A percentile compares a stretch with the other conserved stretches of the same genome.
Conservation (phyloP, 192 early-diverging fungal genomes). For the Phycomyces nitens region DNA sequence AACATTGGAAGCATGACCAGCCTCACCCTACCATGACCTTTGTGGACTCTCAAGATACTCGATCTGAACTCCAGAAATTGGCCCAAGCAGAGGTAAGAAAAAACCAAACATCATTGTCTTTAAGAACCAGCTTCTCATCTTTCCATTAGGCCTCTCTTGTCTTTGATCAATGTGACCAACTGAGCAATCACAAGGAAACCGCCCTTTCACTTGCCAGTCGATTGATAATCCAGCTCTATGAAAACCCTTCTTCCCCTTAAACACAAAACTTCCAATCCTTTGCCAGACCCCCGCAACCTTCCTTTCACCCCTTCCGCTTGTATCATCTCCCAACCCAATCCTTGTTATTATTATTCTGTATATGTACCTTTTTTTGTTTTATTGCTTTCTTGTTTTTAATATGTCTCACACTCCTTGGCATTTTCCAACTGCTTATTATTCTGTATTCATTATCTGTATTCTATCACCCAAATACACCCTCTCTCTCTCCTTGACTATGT, state of each 20-base stretch:
- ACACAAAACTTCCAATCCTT: background rate
- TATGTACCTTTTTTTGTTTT: too few relatives aligned
- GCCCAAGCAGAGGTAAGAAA: slow-evolving; percentile 4
- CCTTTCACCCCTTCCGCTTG: too few relatives aligned
- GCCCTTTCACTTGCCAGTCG: slow-evolving; percentile 16
- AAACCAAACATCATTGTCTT: too few relatives aligned
- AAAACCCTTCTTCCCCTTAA: slow-evolving; percentile 4
- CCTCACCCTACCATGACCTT: slow-evolving; percentile 1
- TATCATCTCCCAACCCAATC: too few relatives aligned
- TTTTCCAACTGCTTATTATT: too few relatives aligned
- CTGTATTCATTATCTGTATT: too few relatives aligned
- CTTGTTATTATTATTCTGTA: too few relatives aligned
- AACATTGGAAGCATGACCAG: slow-evolving; percentile 27
- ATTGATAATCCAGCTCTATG: slow-evolving; percentile 25
- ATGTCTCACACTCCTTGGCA: too few relatives aligned
- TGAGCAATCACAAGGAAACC: slow-evolving; percentile 21
- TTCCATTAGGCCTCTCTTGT: slow-evolving; percentile 38
- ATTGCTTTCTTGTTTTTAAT: too few relatives aligned
- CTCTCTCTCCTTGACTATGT: too few relatives aligned
- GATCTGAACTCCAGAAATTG: slow-evolving; percentile 13
- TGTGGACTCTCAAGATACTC: background rate
- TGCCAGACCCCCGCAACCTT: background rate
- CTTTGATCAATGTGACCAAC: slow-evolving; percentile 39
- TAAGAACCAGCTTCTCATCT: too few relatives aligned
- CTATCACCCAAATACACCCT: too few relatives aligned